Evolutionary conservation across 345 rosid species (phyloP), one percentile per base, ranked within the genome.

Genomic region (Clausena lansium): DNA sequence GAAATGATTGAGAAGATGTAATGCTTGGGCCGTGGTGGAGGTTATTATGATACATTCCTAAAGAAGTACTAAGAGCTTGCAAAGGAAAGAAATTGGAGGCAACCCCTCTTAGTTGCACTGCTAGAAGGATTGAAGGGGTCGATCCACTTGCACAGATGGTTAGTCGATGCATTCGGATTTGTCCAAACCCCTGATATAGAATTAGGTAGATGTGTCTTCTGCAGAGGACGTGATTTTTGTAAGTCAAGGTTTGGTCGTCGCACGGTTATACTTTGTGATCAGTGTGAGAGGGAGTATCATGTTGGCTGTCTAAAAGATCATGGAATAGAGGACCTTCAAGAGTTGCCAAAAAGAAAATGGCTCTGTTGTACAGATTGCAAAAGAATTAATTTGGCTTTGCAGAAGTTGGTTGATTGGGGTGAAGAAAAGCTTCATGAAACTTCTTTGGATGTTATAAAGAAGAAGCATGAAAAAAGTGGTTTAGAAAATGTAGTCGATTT

Each of bases 251-350:
- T 96, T 84, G 93, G 93, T 84, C 85, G 93, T 67, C 91, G 90
- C 69, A 96, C 97, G 52, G 97, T 96, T 71, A 92, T 96, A 66
- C 82, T 96, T 59, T 94, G 99, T 75, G 99, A 94, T 84, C 99
- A 92, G 98, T 95, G 99, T 78, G 99, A 95, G 89, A 92, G 87
- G 88, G 99, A 95, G 83, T 93, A 84, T 79, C 99, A 95, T 73
- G 95, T 95, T 74, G 95, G 98, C 84, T 95, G 99, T 84, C 82
- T 95, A 83, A 92, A 86, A 85, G 98, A 92, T 52, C 90, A 88
- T 80, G 78, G 89, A 55, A 88, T 93, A 81, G 91, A 86, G 70
- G 93, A 92, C 84, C 92, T 95, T 69, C 81, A 92, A 97, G 97
- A 89, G 71, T 84, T 95, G 88, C 98, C 99, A 28, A 71, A 89